Conservation (phyloP, 2,329 filamentous ascomycete genomes). For the Knufia petricola region DNA sequence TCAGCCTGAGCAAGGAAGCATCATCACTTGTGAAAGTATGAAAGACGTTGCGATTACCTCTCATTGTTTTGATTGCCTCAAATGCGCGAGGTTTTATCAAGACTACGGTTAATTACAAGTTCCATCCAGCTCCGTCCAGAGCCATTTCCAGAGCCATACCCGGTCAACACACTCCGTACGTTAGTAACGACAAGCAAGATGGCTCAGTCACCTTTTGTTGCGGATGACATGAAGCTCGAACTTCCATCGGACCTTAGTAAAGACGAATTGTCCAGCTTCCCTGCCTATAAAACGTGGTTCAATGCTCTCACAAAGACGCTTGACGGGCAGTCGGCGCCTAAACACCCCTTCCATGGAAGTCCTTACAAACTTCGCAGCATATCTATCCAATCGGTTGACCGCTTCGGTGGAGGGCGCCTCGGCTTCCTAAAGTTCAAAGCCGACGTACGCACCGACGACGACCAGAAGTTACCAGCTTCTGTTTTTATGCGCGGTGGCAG, state of each 20-base stretch:
- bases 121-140: too few species aligned
- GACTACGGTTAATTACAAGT: too few species aligned
- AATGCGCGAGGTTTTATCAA: too few species aligned
- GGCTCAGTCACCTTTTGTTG: background rate
- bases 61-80: too few species aligned
- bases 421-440: slow-evolving; percentile 50
- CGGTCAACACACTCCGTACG: background rate
- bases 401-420: slow-evolving; percentile 39
- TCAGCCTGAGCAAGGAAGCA: too few species aligned
- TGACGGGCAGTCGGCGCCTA: slow-evolving; percentile 34
- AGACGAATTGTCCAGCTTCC: slow-evolving; percentile 40
- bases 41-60: too few species aligned
- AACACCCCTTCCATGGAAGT: slow-evolving; percentile 42
- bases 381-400: slow-evolving; percentile 46
- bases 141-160: background rate
- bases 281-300: slow-evolving; percentile 48
- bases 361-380: slow-evolving; percentile 45
- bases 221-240: slow-evolving; percentile 24
- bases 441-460: slow-evolving; percentile 42
- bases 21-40: too few species aligned
- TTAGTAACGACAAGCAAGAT: background rate
- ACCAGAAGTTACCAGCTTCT: slow-evolving; percentile 45
- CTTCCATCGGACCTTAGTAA: slow-evolving; percentile 35
- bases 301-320: slow-evolving; percentile 41
- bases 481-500: slow-evolving; percentile 51